Evolutionary conservation across 805 yeast species (phyloP).

Genomic region (Myxozyma kluyveri): DNA sequence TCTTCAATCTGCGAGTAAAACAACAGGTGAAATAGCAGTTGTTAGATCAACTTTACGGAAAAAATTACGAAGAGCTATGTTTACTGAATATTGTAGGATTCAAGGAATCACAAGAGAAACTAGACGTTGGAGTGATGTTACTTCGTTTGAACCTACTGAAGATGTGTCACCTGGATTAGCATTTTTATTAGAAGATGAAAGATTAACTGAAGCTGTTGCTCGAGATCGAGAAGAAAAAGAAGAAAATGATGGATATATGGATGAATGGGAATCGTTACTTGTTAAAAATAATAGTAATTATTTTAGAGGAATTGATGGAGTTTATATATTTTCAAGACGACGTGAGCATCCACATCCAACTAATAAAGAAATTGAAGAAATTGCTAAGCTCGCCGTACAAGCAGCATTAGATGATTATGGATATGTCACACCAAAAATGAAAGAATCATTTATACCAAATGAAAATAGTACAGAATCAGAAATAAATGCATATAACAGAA

Average conservation of each 20-base stretch:
- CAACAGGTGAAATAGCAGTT: not conserved
- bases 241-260: conserved; percentile 1
- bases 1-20: not conserved
- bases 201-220: not conserved
- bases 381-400: conserved; percentile 12
- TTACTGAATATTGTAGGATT: conserved; percentile 13
- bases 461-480: not conserved
- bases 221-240: not conserved
- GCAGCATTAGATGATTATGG: conserved; percentile 12
- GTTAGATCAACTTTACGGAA: conserved; percentile 12
- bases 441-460: not conserved
- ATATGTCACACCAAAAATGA: conserved; percentile 10
- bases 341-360: not conserved
- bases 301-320: conserved; percentile 21
- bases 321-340: not conserved
- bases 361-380: conserved; percentile 3
- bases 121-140: conserved; percentile 16
- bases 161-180: conserved; percentile 3
- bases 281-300: conserved; percentile 7
- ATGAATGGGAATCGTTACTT: conserved; percentile 19
- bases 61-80: conserved; percentile 5
- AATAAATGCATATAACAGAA: conserved; percentile 1
- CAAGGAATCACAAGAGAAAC: conserved; percentile 23
- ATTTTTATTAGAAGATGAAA: conserved; percentile 17
- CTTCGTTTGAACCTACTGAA: conserved; percentile 15